Percentiles rank a stretch among this genome's conserved stretches.
Evolutionary conservation across 148 eudicot genomes (phyloP).

Genomic region (Fagopyrum homotropicum): DNA sequence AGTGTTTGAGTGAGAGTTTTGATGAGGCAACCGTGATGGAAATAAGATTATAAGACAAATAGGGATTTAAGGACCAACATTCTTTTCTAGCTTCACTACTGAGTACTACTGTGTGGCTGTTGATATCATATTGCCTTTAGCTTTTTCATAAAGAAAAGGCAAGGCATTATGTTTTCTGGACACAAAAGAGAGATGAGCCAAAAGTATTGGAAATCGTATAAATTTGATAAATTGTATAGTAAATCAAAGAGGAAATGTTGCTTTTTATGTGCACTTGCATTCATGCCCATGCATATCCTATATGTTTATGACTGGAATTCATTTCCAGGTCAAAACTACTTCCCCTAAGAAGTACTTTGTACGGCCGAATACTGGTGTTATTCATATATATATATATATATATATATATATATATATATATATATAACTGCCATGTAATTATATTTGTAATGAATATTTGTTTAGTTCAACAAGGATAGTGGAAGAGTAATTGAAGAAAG

Average conservation of each 20-base stretch:
- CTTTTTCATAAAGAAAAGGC: conserved; percentile 6
- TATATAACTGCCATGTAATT: not conserved
- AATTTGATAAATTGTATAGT: not conserved
- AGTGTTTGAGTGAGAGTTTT: conserved; percentile 4
- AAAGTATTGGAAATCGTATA: not conserved
- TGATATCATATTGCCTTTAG: conserved; percentile 2
- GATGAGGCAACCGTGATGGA: not conserved
- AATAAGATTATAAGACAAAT: not conserved
- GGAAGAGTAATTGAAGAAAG: too few species aligned
- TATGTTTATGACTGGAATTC: not conserved
- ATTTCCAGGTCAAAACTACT: conserved; percentile 79
- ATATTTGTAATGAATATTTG: not conserved
- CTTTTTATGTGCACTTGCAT: conserved; percentile 3
- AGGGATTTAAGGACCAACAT: conserved; percentile 1
- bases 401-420: not conserved
- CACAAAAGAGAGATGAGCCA: not conserved
- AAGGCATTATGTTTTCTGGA: conserved; percentile 4
- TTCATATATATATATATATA: too few species aligned
- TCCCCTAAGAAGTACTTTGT: conserved; percentile 91
- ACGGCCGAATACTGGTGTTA: conserved; percentile 85
- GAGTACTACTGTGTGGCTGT: conserved; percentile 1
- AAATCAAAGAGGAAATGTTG: conserved; percentile 2
- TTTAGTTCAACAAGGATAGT: too few species aligned
- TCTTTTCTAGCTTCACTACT: conserved; percentile 1
- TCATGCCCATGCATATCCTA: conserved; percentile 4